Base-by-base conservation (phyloP, 352 stramenopile species). In the Phytophthora pluvialis region DNA sequence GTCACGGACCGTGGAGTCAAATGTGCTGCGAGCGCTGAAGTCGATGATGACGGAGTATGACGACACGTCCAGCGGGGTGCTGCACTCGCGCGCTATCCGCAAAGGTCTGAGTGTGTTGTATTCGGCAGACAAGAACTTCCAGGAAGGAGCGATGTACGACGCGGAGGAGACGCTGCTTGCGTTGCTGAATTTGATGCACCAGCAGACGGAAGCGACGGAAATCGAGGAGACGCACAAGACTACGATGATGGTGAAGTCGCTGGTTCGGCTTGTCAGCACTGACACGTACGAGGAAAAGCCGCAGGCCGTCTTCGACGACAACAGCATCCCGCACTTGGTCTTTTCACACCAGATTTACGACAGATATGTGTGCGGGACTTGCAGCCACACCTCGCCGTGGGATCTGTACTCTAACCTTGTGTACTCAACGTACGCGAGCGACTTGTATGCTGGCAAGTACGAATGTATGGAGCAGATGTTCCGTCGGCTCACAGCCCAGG, bases 331-430 rank as follows among this genome's bases (percentile, higher is more conserved):
- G 44, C 87, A 95, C 60, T 64, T 93, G 53, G 87, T 95, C 53
- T 95, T 95, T 60, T 91, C 78, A 44, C 85, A 95, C 64, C 87
- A 95, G 60, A 93, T 95, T 61, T 94, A 95, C 73, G 85, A 93
- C 59, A 75, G 87, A 43, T 91, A 90, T 64, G 73, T 91, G 40
- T 95, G 87, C 45, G 64, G 66, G 13, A 46, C 57, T 32, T 95
- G 87, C 60, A 83, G 82, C 33, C 72, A 89, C 66, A 74, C 72
- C 45, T 81, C 83, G 25, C 69, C 76, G 4, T 93, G 85, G 81
- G 85, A 95, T 28, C 55, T 94, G 28, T 95, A 90, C 64, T 92
- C 81, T 48, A 94, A 95, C 51, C 59, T 95, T 15, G 86, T 95
- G 32, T 95, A 90, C 54, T 91, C 83, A 29, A 91, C 77, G 18